phyloP scores from a whole-genome alignment of 768 basidiomycete genomes.

The Leucocoprinus birnbaumii region DNA sequence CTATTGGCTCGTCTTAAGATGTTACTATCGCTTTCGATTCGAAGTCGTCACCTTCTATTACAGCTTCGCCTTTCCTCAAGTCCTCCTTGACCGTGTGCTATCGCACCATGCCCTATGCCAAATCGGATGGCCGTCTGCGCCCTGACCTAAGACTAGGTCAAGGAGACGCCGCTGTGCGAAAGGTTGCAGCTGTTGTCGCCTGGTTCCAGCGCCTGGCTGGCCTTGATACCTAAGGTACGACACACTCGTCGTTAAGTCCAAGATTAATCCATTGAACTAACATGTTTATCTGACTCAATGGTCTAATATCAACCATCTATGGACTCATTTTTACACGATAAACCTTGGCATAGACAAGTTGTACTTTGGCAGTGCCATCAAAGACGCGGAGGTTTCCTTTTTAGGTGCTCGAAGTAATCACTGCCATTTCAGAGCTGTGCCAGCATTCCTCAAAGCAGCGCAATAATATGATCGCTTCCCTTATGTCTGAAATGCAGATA shows the following conservation, averaged over 20 bases:
- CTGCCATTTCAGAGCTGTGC: too few species aligned
- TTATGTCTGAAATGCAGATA: too few species aligned
- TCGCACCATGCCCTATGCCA: constrained; percentile 67
- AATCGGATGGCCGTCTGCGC: constrained; percentile 56
- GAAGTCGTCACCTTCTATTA: constrained; percentile 44
- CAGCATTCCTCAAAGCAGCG: too few species aligned
- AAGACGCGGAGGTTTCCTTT: too few species aligned
- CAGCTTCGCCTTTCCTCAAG: constrained; percentile 66
- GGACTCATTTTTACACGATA: too few species aligned
- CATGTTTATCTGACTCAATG: too few species aligned
- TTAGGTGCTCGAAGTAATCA: too few species aligned
- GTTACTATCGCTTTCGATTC: constrained; percentile 47
- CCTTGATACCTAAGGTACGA: constrained; percentile 21
- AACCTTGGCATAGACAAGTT: too few species aligned
- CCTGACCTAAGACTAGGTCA: constrained; percentile 72
- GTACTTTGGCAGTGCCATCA: too few species aligned
- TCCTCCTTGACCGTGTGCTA: constrained; percentile 71
- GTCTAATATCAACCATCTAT: too few species aligned
- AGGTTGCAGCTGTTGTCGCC: constrained; percentile 57
- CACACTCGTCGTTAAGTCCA: background rate
- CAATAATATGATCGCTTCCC: too few species aligned
- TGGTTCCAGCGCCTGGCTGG: constrained; percentile 82
- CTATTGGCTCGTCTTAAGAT: constrained; percentile 33
- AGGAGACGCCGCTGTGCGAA: constrained; percentile 67
- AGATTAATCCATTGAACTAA: too few species aligned